Evolutionary conservation across 331 rosid species (phyloP).

Genomic region (Quercus phellos): DNA sequence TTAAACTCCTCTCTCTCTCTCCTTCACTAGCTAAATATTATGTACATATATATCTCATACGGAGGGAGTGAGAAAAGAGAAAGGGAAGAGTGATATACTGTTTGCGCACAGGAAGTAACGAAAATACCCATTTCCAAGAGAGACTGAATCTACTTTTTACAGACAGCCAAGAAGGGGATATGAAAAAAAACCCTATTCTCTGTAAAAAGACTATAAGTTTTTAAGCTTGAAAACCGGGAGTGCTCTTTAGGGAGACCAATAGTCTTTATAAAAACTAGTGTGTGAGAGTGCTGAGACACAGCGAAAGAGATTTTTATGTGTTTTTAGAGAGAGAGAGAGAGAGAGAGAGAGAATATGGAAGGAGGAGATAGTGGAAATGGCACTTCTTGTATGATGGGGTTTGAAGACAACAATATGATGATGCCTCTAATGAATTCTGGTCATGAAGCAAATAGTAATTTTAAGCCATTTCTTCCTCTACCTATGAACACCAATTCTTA

Average conservation of each 20-base stretch:
- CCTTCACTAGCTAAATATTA: background rate
- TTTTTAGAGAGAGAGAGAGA: background rate
- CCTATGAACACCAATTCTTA: slow-evolving; percentile 4
- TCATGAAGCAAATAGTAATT: background rate
- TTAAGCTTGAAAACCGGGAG: slow-evolving; percentile 43
- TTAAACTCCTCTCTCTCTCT: background rate
- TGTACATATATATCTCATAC: too few relatives aligned
- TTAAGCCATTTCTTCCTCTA: slow-evolving; percentile 12
- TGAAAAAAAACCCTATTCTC: background rate
- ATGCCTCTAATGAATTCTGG: background rate
- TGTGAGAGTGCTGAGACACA: background rate
- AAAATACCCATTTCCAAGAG: slow-evolving; percentile 21
- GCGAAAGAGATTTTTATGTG: background rate
- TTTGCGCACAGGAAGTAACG: background rate
- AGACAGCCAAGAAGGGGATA: background rate
- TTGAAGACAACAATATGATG: slow-evolving; percentile 15
- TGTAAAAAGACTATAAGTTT: background rate
- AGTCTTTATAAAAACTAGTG: background rate
- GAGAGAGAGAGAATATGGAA: slow-evolving; percentile 7
- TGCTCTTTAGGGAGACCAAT: background rate
- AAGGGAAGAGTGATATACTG: background rate
- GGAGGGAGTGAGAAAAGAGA: background rate
- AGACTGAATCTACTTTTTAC: slow-evolving; percentile 5
- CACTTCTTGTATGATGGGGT: slow-evolving; percentile 12
- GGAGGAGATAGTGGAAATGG: slow-evolving; percentile 6